Base-by-base conservation (phyloP, 2,329 filamentous ascomycete genomes). In the Penicillium occitanis region DNA sequence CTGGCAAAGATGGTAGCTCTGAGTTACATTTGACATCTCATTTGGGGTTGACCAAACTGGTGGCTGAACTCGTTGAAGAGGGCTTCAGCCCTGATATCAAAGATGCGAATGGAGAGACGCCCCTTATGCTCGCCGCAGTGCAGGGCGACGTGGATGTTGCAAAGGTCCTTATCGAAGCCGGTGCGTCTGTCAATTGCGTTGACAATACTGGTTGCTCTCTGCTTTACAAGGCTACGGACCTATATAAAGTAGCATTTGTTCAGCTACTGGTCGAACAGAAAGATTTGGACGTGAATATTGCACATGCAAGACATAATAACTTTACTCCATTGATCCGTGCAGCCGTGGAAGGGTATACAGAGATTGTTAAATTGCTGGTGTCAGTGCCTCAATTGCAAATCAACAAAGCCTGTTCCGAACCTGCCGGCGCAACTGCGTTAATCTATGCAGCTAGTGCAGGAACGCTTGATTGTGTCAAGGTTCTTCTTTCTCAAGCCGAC, bases 1-100 rank as follows among this genome's bases (percentile, higher is more conserved):
- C 53, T 14, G 53, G 53, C n/a, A 57, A 57, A 25, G 53, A 57
- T 40, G 53, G 53, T 22, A 57, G 53, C 17, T 57, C 53, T 40
- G 53, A 22, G 22, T 14, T 57, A 17, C 53, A 57, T 57, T 37
- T 57, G 33, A 33, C 53, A 25, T 37, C 53, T 7, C 53, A 57
- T 40, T 40, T 57, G 19, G 53, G 53, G 4, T 14, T 57, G n/a
- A 57, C 53, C 11, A 57, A 57, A 22, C 11, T 57, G 10, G 53
- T 57, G n/a, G 53, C 53, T 10, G 53, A 57, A 25, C 33, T 57
- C 5, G n/a, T 57, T 57, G n/a, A 37, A 57, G 53, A 57, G 19
- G 53, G 53, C 33, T 5, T 57, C 5, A 40, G 14, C 8, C 53
- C 53, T 37, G 53, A 57, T 40, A 14, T 57, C 11, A 22, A 57